Evolutionary conservation across 371 early-diverging fungal species (phyloP), one percentile per base, ranked within the genome.

Genomic region (Actinomortierella ambigua): DNA sequence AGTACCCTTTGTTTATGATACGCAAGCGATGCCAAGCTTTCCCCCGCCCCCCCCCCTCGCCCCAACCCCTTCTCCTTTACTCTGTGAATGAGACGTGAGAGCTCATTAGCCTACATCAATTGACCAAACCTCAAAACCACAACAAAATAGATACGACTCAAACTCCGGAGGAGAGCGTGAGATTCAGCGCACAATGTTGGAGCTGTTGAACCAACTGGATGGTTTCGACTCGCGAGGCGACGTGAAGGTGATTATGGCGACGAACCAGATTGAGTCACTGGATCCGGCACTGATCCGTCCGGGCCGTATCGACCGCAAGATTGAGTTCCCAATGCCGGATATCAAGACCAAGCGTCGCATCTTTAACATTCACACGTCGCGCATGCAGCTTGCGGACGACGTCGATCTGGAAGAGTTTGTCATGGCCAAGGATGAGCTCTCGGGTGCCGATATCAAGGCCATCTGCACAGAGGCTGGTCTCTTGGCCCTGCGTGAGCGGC

Each of bases 181-280:
- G 83, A 98, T 99, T 61, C 99, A 99, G 79, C 89, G 99, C 64
- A 99, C 99, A n/a, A 99, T 99, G 99, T 82, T 99, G 76, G 99
- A 99, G 82, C 88, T 99, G 26, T 81, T 99, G 63, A 99, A 99
- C 82, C 99, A 99, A 77, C 86, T 99, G 48, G 99, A 99, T 77
- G 99, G 99, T 41, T 99, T 99, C 83, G 99, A 99, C 75, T 95
- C 97, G n/a, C 87, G 98, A 60, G 96, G 97, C 46, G 99, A 99
- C 79, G 98, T 99, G 63, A 99, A 99, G 81, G 98, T 99, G 3
- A 98, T 99, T 60, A 99, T 99, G 99, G 99, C 99, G 7, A 99
- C 99, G 17, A 99, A 99, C 83, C 92, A 96, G 76, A 99, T 99
- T 65, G 99, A 99, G 56, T 90, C 93, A 18, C 84, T 99, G 51